Evolutionary conservation across 345 rosid genomes (phyloP), one percentile per base, ranked within the genome.

Genomic region (Moringa oleifera): DNA sequence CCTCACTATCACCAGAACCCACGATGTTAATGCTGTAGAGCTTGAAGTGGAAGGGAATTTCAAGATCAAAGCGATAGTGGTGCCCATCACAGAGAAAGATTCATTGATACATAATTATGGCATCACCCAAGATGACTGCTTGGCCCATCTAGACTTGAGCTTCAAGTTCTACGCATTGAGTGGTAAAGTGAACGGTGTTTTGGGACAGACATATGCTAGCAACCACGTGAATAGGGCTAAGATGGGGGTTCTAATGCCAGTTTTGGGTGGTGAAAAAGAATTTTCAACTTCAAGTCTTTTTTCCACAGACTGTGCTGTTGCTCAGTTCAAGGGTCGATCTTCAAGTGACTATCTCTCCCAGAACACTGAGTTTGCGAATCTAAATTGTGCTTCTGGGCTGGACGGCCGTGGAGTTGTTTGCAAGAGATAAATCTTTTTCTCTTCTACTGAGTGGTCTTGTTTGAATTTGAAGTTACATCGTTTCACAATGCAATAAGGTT

Each of bases 331-430:
- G 5, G 11, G 11, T 33, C 11, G 11, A 33, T 5, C 11, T 11
- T 33, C 37, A 33, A 33, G 11, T 4, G 37, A 33, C 11, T 11
- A 33, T 4, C 37, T 33, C 37, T 33, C 5, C 11, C 5, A 33
- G 5, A 4, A 61, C 33, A 46, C n/a, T n/a, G 75, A 80, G 2
- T 77, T 71, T 59, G 74, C 72, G 47, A 53, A 78, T 6, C 54
- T 83, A 51, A 83, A 82, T 50, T 85, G 90, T 73, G 76, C 76
- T 7, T 49, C 74, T 21, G 80, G 80, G 0, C 65, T 80, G 31
- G 20, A 77, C 12, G 87, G 83, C 25, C 53, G 71, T 46, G 88
- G 90, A 36, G 79, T 89, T 37, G 83, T 83, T 25, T 85, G 88
- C 77, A 76, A 68, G 77, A 83, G 79, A 71, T 79, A 33, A 33